Evolutionary conservation across 208 protist genomes (phyloP).

Genomic region (Crithidia sp.): DNA sequence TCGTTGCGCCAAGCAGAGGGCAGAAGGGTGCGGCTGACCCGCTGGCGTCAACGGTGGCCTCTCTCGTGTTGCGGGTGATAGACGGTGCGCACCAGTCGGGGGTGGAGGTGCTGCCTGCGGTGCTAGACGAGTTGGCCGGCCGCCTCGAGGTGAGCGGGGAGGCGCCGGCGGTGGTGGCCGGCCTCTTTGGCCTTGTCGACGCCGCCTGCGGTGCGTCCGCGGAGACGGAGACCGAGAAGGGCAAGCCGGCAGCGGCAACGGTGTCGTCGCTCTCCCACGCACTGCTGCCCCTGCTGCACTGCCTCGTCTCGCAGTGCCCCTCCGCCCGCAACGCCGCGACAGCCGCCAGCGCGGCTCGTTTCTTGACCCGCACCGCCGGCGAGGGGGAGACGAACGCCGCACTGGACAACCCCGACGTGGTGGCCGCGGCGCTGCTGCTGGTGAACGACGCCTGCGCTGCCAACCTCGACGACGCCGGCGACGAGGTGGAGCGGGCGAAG

Average conservation of each 20-base stretch:
- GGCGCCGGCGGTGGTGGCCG: background rate
- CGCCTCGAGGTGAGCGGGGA: conserved; percentile 6
- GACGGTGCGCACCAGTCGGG: conserved; percentile 14
- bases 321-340: conserved; percentile 9
- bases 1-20: background rate
- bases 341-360: conserved; percentile 8
- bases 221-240: background rate
- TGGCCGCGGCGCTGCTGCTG: conserved; percentile 20
- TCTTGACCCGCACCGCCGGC: conserved; percentile 2
- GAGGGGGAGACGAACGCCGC: background rate
- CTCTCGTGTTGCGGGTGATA: conserved; percentile 11
- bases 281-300: conserved; percentile 26
- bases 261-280: background rate
- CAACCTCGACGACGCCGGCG: background rate
- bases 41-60: background rate
- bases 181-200: conserved; percentile 15
- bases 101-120: background rate
- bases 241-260: background rate
- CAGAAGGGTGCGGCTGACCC: background rate
- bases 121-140: conserved; percentile 9
- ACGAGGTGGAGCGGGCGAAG: conserved; percentile 8
- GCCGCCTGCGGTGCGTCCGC: background rate
- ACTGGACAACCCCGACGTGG: conserved; percentile 13
- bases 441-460: conserved; percentile 22
- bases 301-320: conserved; percentile 4